phyloP scores from a whole-genome alignment of 139 green algal species.

The Desmodesmus armatus region DNA sequence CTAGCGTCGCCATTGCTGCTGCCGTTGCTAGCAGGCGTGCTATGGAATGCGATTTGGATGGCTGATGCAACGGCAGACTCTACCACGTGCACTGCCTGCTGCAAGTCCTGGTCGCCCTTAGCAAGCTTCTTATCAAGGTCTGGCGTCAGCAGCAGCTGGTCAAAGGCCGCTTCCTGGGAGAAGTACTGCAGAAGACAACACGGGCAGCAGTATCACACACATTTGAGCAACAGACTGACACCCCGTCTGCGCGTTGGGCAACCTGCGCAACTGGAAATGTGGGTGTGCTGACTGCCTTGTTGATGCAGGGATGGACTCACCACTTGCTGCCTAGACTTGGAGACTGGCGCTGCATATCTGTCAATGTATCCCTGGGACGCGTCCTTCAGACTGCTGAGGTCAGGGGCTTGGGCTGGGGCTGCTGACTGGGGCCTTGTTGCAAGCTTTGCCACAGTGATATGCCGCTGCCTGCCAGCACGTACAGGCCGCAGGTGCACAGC shows the following conservation, averaged over 20 bases:
- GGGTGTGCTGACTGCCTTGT: background rate
- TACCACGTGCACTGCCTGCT: constrained; percentile 14
- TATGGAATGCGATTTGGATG: constrained; percentile 21
- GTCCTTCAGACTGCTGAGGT: background rate
- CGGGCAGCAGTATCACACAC: background rate
- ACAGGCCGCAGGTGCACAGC: no score
- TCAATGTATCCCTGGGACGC: constrained; percentile 1
- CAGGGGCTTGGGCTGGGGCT: background rate
- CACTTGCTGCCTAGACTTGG: background rate
- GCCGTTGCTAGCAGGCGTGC: background rate
- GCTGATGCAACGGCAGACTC: constrained; percentile 17
- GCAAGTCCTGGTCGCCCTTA: background rate
- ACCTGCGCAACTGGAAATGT: background rate
- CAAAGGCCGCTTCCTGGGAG: constrained; percentile 47
- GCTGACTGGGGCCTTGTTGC: no score
- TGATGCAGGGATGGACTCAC: background rate
- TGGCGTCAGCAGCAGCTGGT: constrained; percentile 46
- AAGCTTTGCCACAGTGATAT: no score
- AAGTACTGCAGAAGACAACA: constrained; percentile 16
- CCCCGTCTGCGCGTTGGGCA: background rate
- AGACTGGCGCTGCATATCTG: background rate
- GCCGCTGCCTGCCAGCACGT: no score
- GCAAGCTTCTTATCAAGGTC: constrained; percentile 50
- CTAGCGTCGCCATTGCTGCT: background rate
- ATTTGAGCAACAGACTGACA: background rate